Base-by-base conservation (phyloP, 768 basidiomycete species). In the Mycena chlorophos region DNA sequence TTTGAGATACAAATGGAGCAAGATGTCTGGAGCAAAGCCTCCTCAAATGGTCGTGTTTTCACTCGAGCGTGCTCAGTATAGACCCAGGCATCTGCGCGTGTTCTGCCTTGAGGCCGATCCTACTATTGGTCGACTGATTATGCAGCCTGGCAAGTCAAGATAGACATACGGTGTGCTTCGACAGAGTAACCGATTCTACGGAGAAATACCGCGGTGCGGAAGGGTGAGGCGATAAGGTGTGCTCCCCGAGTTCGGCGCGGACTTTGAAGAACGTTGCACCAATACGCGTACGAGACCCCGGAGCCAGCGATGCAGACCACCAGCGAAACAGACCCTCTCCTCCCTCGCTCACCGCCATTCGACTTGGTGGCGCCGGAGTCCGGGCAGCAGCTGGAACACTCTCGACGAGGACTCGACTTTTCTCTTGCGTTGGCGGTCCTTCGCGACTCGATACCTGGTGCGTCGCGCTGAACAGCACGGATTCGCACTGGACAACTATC, bases 401-500 rank as follows among this genome's bases (percentile, higher is more conserved):
- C 19, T 47, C 23, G 6, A 4, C 26, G 20, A 42, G 31, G 17
- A 20, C 48, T 40, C 31, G 54, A 59, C n/a, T 22, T 26, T 39
- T 54, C 61, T 51, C 72, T 86, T 62, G 71, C 84, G 56, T 66
- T 51, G 49, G 78, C 79, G 3, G 71, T 87, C 53, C 63, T 83
- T 51, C 66, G 76, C 43, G 85, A 85, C 69, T 84, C 84, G 10
- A 69, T 82, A 34, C 85, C 85, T 37, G 82, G 85, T 82, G 56
- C 56, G 78, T 50, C 19, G 47, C 29, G 23, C 49, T 39, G 30
- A 20, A n/a, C n/a, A n/a, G n/a, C 40, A 16, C 37, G 12, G 40
- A 17, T 28, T 39, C 34, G 27, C 42, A 29, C 27, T 43, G 28
- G 29, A 54, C 31, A 55, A 40, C 13, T 31, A 45, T 45, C 39